A percentile compares a stretch with the other conserved stretches of the same genome.
These are phyloP conservation scores for Trichoderma gracile DNA, from an alignment of 2,329 filamentous ascomycete genomes.

Conservation along the genomic window DNA sequence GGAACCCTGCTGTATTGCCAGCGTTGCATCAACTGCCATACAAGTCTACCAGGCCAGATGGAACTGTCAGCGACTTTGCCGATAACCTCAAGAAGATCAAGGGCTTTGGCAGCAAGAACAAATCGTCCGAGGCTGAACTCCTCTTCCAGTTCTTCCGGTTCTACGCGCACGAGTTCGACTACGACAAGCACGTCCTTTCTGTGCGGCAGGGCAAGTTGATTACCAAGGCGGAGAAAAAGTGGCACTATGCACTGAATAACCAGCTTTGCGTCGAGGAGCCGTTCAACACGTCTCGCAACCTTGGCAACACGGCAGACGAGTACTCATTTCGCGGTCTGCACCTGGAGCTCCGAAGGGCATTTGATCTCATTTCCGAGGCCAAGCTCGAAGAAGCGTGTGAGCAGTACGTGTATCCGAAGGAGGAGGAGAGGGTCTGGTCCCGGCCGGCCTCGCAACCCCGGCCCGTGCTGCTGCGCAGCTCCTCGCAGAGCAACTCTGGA, in stretches of 20 bases:
- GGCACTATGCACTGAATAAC: conserved; percentile 78
- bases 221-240: conserved; percentile 82
- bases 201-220: conserved; percentile 78
- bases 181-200: conserved; percentile 79
- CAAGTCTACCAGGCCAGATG: conserved; percentile 57
- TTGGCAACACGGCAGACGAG: conserved; percentile 95
- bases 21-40: conserved; percentile 71
- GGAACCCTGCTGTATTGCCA: conserved; percentile 80
- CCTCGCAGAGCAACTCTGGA: conserved; percentile 57
- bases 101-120: conserved; percentile 76
- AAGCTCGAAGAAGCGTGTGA: conserved; percentile 84
- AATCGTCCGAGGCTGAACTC: conserved; percentile 79
- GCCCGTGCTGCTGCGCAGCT: conserved; percentile 60
- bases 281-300: conserved; percentile 84
- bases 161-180: conserved; percentile 92
- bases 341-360: conserved; percentile 83
- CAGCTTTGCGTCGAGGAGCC: conserved; percentile 94
- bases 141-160: conserved; percentile 94
- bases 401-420: conserved; percentile 82
- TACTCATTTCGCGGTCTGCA: conserved; percentile 92
- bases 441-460: conserved; percentile 57
- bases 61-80: conserved; percentile 74
- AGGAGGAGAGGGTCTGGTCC: conserved; percentile 67
- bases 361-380: conserved; percentile 74
- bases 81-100: conserved; percentile 76